These are phyloP conservation scores for Sugiyamaella pinicola DNA, from an alignment of 1,139 yeast species.

Conservation along the genomic window DNA sequence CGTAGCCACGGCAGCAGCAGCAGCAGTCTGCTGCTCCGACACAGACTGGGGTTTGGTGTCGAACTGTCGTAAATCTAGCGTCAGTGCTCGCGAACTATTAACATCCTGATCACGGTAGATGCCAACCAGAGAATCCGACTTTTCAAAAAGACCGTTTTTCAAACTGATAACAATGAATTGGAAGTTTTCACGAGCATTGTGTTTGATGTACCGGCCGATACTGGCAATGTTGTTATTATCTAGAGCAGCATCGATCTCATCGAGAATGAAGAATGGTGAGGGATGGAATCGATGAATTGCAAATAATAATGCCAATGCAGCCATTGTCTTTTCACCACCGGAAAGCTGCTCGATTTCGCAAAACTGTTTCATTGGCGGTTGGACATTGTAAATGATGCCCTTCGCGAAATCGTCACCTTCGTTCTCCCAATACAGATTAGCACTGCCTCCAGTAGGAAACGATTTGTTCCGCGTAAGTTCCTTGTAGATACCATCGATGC, in stretches of 20 bases:
- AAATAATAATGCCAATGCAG: constrained; percentile 88
- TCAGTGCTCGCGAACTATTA: constrained; percentile 72
- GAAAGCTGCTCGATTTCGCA: constrained; percentile 91
- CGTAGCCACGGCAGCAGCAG: neutral
- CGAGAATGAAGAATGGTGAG: constrained; percentile 92
- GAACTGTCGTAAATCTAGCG: constrained; percentile 33
- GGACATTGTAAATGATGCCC: constrained; percentile 89
- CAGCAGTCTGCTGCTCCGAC: neutral
- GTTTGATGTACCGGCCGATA: constrained; percentile 80
- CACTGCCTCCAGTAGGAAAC: constrained; percentile 81
- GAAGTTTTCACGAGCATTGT: constrained; percentile 74
- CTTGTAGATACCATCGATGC: constrained; percentile 80
- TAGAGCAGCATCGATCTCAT: constrained; percentile 96
- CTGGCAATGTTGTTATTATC: constrained; percentile 85
- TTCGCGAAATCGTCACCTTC: constrained; percentile 74
- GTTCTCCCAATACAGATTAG: constrained; percentile 82
- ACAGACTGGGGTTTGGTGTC: constrained; percentile 1
- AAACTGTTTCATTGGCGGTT: constrained; percentile 95
- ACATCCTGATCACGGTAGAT: constrained; percentile 82
- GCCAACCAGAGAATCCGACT: constrained; percentile 89
- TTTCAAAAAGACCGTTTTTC: constrained; percentile 83
- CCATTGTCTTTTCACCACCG: constrained; percentile 97
- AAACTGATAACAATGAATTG: constrained; percentile 94
- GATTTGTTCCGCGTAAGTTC: constrained; percentile 71
- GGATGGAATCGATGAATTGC: constrained; percentile 92